Base-by-base conservation (phyloP, 2,329 filamentous ascomycete genomes). In the Talaromyces sp. region DNA sequence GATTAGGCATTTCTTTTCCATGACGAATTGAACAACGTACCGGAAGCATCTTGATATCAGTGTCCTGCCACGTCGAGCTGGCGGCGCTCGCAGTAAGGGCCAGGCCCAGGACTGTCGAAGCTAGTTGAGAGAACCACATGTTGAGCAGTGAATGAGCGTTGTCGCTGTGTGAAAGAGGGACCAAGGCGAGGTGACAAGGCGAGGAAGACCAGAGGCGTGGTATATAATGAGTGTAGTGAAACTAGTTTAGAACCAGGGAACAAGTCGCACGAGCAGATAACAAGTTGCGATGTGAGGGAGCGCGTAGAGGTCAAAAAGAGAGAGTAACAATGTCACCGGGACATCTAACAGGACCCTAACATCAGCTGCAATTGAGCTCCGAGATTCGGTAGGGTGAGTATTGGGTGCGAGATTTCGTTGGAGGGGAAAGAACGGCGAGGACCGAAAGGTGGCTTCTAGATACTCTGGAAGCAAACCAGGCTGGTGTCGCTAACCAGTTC, bases 21-120 rank as follows among this genome's bases (percentile, higher is more conserved):
- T 18, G 12, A n/a, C 52, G 2, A 50, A 12, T 61, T 51, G 31
- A 28, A 52, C 23, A 65, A 76, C 86, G 65, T 82, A 89, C 87
- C 66, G 85, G 83, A 73, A 89, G 88, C 69, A 83, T 86, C 75
- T 86, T 86, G 68, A 89, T 81, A 70, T 86, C 82, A 62, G 79
- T 74, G 62, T 82, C 82, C 64, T 84, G 77, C 63, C 75, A 75
- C 36, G 58, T 56, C 4, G 44, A 18, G 3, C 56, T 57, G 33
- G 58, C 61, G 16, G 52, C 61, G 14, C 28, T 40, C 18, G 30
- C 44, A 16, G 61, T 68, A 27, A 69, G 68, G 51, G 71, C 65
- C 14, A 72, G 62, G n/a, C 69, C 68, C 56, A 78, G 65, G 58
- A 73, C 72, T 27, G 72, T 68, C 52, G 57, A 44, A 28, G 61